Evolutionary conservation across 1,139 yeast genomes (phyloP).

Genomic region (Yamadazyma songkhlaensis): DNA sequence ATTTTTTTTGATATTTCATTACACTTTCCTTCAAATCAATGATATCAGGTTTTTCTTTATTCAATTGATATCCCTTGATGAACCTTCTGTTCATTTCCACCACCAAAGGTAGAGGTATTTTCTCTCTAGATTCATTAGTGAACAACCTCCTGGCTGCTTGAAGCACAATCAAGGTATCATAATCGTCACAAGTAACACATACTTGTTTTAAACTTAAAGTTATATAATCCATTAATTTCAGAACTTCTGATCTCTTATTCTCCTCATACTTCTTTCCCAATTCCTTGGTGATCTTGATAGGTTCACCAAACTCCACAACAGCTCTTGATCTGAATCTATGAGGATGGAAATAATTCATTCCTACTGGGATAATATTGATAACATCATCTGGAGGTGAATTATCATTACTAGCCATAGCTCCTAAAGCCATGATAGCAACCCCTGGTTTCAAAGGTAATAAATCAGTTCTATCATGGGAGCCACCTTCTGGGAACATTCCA

Average conservation of each 20-base stretch:
- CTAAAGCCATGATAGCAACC: constrained; percentile 96
- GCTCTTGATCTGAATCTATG: constrained; percentile 94
- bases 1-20: constrained; percentile 31
- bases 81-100: constrained; percentile 46
- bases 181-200: constrained; percentile 89
- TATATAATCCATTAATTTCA: constrained; percentile 64
- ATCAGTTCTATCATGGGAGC: constrained; percentile 93
- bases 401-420: constrained; percentile 64
- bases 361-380: constrained; percentile 90
- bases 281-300: constrained; percentile 66
- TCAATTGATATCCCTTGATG: constrained; percentile 38
- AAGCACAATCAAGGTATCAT: constrained; percentile 85
- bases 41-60: constrained; percentile 34
- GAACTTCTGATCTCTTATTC: constrained; percentile 65
- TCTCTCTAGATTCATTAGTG: constrained; percentile 31
- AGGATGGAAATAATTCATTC: constrained; percentile 96
- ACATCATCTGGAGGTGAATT: constrained; percentile 66
- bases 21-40: constrained; percentile 32
- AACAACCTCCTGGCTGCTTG: constrained; percentile 72
- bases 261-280: constrained; percentile 64
- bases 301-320: constrained; percentile 90
- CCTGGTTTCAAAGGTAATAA: constrained; percentile 92
- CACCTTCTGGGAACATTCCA: constrained; percentile 74
- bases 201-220: constrained; percentile 81
- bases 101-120: constrained; percentile 42